Conservation (phyloP, 2,329 filamentous ascomycete species). For the Aspergillus sp. region DNA sequence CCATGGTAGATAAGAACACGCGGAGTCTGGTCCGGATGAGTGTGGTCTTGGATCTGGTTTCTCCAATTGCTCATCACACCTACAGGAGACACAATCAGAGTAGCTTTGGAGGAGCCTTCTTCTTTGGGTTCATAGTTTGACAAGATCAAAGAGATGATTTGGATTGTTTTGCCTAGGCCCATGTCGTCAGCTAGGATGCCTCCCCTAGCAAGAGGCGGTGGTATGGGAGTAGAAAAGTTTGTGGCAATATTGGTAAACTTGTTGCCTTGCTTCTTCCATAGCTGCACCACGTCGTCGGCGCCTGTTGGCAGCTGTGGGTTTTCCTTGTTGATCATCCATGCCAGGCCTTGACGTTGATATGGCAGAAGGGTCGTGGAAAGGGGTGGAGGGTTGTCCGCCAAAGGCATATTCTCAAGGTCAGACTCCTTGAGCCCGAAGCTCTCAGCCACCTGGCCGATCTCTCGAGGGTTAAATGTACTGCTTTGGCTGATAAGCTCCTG, state of each 20-base stretch:
- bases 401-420: constrained; percentile 71
- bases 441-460: constrained; percentile 68
- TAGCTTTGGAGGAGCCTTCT: constrained; percentile 60
- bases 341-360: constrained; percentile 78
- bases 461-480: constrained; percentile 69
- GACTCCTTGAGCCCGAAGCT: constrained; percentile 73
- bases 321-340: constrained; percentile 81
- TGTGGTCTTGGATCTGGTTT: constrained; percentile 75
- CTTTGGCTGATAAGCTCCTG: constrained; percentile 69
- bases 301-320: constrained; percentile 67
- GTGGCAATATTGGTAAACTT: constrained; percentile 72
- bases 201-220: constrained; percentile 72
- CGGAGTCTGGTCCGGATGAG: constrained; percentile 65
- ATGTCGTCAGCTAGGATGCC: constrained; percentile 92
- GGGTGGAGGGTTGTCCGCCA: constrained; percentile 68
- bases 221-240: constrained; percentile 62
- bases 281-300: constrained; percentile 68
- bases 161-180: constrained; percentile 88
- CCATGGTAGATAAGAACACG: constrained; percentile 78
- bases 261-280: constrained; percentile 68
- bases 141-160: constrained; percentile 80
- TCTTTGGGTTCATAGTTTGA: constrained; percentile 53
- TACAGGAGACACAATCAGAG: constrained; percentile 79
- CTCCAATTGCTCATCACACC: constrained; percentile 92
- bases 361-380: constrained; percentile 73